Base-by-base conservation (phyloP, 139 green algal genomes). In the Parachlorella kessleri region DNA sequence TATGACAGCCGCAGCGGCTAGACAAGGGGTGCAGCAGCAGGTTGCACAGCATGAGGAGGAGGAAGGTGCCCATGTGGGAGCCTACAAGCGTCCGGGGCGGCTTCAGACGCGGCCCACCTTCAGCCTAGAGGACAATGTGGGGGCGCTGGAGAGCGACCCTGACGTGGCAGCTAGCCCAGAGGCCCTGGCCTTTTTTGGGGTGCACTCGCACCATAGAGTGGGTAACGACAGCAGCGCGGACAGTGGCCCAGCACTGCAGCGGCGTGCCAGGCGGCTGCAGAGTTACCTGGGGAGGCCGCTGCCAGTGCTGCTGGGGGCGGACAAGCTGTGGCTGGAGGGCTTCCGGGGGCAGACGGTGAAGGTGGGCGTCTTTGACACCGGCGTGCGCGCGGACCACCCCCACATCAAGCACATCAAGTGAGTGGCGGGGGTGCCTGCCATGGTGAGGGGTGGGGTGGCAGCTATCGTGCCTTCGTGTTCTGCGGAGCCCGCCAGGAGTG, bases 341-440 rank as follows among this genome's bases (percentile, higher is more conserved):
- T 97, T 86, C 87, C 90, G 39, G 33, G 96, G 96, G 6, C 73
- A 90, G 66, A 88, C 88, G 30, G 90, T 99, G 14, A 91, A 88
- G 74, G 90, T 96, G 81, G 97, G 94, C 28, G 92, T 99, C 28
- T 99, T 99, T 89, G 97, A 99, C 87, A 99, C 97, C 3, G 97
- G 97, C 73, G 94, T 99, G 74, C 78, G 85, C 1, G 81, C 79
- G 14, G 85, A 94, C 69, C 97, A 99, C 85, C 94, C 96, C 1
- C 94, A 99, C 84, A 91, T 99, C n/a, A 92, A 93, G 48, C 94
- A 98, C 87, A 97, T 99, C 75, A 91, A 88, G 85, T 86, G 76
- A 54, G 68, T 66, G 77, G 36, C 55, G 55, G n/a, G n/a, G n/a
- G n/a, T n/a, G n/a, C n/a, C n/a, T n/a, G n/a, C n/a, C n/a, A n/a